Evolutionary conservation across 2,329 filamentous ascomycete genomes (phyloP).

Genomic region (Gyromitra esculenta): DNA sequence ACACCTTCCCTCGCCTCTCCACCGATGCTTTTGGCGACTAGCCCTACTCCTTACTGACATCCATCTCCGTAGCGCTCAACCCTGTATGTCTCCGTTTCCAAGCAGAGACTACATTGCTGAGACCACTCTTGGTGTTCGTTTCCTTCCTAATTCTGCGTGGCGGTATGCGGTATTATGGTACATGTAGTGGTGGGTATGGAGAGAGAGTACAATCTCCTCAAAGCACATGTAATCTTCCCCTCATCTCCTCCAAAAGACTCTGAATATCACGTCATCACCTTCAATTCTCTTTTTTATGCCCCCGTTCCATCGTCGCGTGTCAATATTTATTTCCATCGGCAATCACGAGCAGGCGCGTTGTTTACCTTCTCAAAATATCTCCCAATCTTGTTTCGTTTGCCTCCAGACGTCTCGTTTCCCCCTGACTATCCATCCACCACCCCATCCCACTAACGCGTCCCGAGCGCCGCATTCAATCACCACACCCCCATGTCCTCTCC

Average conservation of each 20-base stretch:
- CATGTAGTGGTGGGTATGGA: too few relatives aligned
- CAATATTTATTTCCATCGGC: conserved; percentile 36
- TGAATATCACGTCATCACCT: background rate
- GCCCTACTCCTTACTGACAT: conserved; percentile 37
- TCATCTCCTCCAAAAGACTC: too few relatives aligned
- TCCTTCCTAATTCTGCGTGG: background rate
- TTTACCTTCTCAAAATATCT: conserved; percentile 43
- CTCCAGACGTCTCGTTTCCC: conserved; percentile 18
- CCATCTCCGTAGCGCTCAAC: conserved; percentile 40
- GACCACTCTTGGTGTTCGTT: background rate
- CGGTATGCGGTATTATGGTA: too few relatives aligned
- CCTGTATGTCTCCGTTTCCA: conserved; percentile 8
- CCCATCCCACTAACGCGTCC: conserved; percentile 36
- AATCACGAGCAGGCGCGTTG: conserved; percentile 39
- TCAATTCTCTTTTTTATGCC: conserved; percentile 5
- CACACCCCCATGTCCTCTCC: conserved; percentile 6
- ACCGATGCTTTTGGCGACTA: conserved; percentile 18
- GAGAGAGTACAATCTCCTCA: too few relatives aligned
- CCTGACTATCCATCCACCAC: conserved; percentile 9
- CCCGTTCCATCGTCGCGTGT: conserved; percentile 36
- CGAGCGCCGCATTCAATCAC: conserved; percentile 39
- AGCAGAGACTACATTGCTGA: background rate
- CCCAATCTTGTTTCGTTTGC: conserved; percentile 29
- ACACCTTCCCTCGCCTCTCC: conserved; percentile 31
- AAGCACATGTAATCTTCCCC: too few relatives aligned